Evolutionary conservation across 2,329 filamentous ascomycete species (phyloP), one percentile per base, ranked within the genome.

Genomic region (Fusarium musae): DNA sequence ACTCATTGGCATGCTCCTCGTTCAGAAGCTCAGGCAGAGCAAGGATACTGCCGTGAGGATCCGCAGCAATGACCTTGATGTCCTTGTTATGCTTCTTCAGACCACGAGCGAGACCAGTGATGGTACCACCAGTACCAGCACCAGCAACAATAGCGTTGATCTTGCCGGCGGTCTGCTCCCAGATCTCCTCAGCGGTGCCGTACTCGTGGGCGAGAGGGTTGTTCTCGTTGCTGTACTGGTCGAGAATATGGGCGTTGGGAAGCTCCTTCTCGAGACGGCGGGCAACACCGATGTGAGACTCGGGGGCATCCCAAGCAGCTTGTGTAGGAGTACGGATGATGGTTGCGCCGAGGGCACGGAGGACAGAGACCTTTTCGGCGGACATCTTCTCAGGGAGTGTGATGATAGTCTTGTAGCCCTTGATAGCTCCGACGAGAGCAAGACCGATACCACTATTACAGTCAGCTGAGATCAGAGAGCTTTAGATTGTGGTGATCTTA

Each of bases 321-420:
- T 97, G 94, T 39, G 95, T 99, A 30, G 96, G 96, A 8, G 96
- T 99, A 61, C 96, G 92, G 82, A 99, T 98, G 83, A 99, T 98
- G 80, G 97, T 98, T 46, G 96, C 96, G 73, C 96, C 96, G 59
- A 99, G 89, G 36, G 96, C 96, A 78, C 95, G 93, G 70, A 99
- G 88, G 34, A 99, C 96, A 5, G 96, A 93, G 43, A 99, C 96
- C 84, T 99, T 99, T 84, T 99, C 96, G 53, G 95, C 93, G 3
- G 95, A 98, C 96, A 99, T 99, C 88, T 99, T 99, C 85, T 99
- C 96, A 58, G 96, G 96, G 50, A 99, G 90, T 16, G 96, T 99
- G 83, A 99, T 99, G 84, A 99, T 98, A 44, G 95, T 97, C 84
- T 96, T 96, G 88, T 98, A 99, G 75, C 95, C 96, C 86, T 98